Evolutionary conservation across 2,329 filamentous ascomycete species (phyloP), one percentile per base, ranked within the genome.

Genomic region (Cyphellophora attinorum): DNA sequence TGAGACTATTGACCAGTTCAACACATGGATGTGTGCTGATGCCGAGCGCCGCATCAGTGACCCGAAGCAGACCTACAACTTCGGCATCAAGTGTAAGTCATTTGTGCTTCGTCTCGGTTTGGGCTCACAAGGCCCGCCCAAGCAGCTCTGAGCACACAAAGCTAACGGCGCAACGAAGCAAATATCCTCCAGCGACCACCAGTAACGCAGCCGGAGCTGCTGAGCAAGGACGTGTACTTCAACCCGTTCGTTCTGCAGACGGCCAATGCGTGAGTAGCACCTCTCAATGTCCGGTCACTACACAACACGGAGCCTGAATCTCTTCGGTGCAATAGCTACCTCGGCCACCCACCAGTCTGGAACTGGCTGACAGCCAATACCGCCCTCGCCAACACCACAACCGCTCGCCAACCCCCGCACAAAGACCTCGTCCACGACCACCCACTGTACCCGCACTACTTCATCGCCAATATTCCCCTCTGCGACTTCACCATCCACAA

Each of bases 361-460:
- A 61, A 59, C 42, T 61, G 58, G 46, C 42, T 60, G 27, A 62
- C 59, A 0, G 53, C 56, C 18, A 63, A 63, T 42, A 62, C 57
- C 31, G 59, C 59, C 5, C 35, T 62, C 3, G 49, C 57, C 12
- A 42, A 51, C 13, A 62, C 60, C 1, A 33, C 47, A 11, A 56
- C 57, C 12, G 39, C 61, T 16, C 51, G 59, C 19, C 58, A 61
- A 38, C 52, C 55, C 6, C 54, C 54, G 11, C 58, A 61, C 46
- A 61, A 61, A 48, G 59, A 62, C 40, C 55, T 51, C 13, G 41
- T 42, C 28, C 60, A 56, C 42, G 49, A 40, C 31, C 58, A 61
- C 42, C 59, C 58, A 11, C 46, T 49, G 32, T 51, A 38, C 30
- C 59, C 58, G 2, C 61, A 59, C 48, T 59, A 51, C 46, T 51